phyloP scores from a whole-genome alignment of 202 grass and related monocot species.

The Bolboschoenoplectus hybrid region DNA sequence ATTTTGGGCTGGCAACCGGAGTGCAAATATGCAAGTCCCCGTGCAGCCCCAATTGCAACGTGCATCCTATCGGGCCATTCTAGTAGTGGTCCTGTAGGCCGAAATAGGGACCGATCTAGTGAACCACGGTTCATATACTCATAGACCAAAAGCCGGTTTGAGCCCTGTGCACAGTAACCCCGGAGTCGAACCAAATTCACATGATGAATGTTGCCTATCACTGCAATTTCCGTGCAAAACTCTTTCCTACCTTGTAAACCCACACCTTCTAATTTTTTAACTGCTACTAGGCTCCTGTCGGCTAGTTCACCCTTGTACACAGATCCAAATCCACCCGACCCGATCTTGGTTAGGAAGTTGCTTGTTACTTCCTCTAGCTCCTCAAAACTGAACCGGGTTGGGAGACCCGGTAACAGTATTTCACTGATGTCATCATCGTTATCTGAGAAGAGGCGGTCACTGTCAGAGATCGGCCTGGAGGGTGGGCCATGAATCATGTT shows the following conservation, averaged over 20 bases:
- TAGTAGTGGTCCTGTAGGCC: constrained; percentile 32
- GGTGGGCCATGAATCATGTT: constrained; percentile 46
- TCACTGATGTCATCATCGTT: constrained; percentile 49
- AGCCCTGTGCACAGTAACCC: constrained; percentile 68
- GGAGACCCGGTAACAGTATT: constrained; percentile 66
- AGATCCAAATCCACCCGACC: constrained; percentile 75
- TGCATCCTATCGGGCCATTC: constrained; percentile 77
- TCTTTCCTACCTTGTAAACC: constrained; percentile 79
- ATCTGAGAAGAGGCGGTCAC: constrained; percentile 44
- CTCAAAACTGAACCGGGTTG: constrained; percentile 61
- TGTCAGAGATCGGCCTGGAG: constrained; percentile 45
- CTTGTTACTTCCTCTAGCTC: constrained; percentile 76
- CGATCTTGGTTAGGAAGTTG: constrained; percentile 66
- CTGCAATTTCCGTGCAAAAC: constrained; percentile 93
- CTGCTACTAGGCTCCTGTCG: constrained; percentile 62
- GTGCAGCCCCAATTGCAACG: constrained; percentile 67
- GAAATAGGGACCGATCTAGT: constrained; percentile 72
- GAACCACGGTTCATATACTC: constrained; percentile 88
- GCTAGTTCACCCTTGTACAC: constrained; percentile 83
- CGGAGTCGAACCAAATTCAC: constrained; percentile 87
- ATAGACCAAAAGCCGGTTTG: constrained; percentile 72
- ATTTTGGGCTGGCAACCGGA: constrained; percentile 76
- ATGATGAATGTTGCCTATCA: constrained; percentile 94
- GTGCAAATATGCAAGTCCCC: constrained; percentile 93
- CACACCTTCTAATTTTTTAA: constrained; percentile 82